Percentiles rank a stretch among this genome's conserved stretches.
phyloP scores from a whole-genome alignment of 202 grass and related monocot genomes.

The Elaeis oleifera region DNA sequence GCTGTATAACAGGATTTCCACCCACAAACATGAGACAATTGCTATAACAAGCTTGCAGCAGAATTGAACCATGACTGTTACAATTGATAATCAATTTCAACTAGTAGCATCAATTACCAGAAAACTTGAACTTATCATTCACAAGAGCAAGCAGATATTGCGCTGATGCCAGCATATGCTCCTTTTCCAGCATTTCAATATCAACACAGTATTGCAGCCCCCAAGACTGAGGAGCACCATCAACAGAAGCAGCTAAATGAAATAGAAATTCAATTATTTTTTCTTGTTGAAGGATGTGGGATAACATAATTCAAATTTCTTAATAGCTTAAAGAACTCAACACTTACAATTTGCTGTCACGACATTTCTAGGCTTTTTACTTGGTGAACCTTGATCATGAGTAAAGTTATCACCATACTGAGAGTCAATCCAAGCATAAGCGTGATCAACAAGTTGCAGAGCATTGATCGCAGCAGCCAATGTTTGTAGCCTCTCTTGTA shows the following conservation, averaged over 20 bases:
- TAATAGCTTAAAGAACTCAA: slow-evolving; percentile 14
- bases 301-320: slow-evolving; percentile 13
- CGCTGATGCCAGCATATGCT: slow-evolving; percentile 72
- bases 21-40: not conserved
- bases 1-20: not conserved
- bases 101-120: slow-evolving; percentile 36
- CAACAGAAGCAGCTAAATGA: slow-evolving; percentile 36
- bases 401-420: slow-evolving; percentile 28
- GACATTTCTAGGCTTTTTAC: slow-evolving; percentile 67
- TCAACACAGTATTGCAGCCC: slow-evolving; percentile 64
- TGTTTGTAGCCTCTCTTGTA: slow-evolving; percentile 82
- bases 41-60: not conserved
- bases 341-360: slow-evolving; percentile 68
- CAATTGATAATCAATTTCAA: no score
- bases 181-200: slow-evolving; percentile 89
- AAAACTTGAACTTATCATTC: slow-evolving; percentile 56
- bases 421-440: slow-evolving; percentile 88
- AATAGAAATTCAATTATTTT: not conserved
- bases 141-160: slow-evolving; percentile 60
- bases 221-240: slow-evolving; percentile 40
- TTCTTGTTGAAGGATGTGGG: no score
- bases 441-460: slow-evolving; percentile 76
- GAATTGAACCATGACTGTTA: not conserved
- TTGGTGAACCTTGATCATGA: slow-evolving; percentile 44
- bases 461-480: slow-evolving; percentile 85